Evolutionary conservation across 345 rosid species (phyloP).

Genomic region (Boechera retrofracta): DNA sequence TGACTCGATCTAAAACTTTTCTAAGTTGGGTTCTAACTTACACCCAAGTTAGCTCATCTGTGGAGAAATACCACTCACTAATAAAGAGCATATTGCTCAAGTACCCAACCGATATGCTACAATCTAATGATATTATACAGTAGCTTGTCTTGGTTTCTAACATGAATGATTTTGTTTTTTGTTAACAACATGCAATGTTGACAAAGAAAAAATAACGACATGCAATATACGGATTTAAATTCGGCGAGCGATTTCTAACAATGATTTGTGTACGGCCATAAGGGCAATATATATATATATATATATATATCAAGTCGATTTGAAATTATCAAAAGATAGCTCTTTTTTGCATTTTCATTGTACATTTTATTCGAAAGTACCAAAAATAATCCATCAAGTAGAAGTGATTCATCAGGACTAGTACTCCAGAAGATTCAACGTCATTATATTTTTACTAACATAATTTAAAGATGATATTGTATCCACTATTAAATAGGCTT

Average conservation of each 20-base stretch:
- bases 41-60: too few relatives aligned
- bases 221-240: too few relatives aligned
- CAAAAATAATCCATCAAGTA: slow-evolving; percentile 12
- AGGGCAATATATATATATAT: background rate
- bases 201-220: too few relatives aligned
- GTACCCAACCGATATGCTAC: too few relatives aligned
- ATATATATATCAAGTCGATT: background rate
- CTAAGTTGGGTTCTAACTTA: too few relatives aligned
- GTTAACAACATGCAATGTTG: background rate
- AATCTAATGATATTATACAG: too few relatives aligned
- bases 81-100: too few relatives aligned
- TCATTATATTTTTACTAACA: background rate
- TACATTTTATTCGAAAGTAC: background rate
- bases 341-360: background rate
- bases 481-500: background rate
- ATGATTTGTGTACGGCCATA: background rate
- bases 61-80: too few relatives aligned
- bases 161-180: background rate
- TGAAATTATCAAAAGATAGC: background rate
- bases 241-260: too few relatives aligned
- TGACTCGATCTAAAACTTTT: too few relatives aligned
- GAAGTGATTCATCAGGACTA: background rate
- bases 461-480: background rate
- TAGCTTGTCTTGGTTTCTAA: background rate
- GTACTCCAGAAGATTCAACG: slow-evolving; percentile 8